Conservation (phyloP, 805 yeast species). For the Tetrapisispora arboricola region DNA sequence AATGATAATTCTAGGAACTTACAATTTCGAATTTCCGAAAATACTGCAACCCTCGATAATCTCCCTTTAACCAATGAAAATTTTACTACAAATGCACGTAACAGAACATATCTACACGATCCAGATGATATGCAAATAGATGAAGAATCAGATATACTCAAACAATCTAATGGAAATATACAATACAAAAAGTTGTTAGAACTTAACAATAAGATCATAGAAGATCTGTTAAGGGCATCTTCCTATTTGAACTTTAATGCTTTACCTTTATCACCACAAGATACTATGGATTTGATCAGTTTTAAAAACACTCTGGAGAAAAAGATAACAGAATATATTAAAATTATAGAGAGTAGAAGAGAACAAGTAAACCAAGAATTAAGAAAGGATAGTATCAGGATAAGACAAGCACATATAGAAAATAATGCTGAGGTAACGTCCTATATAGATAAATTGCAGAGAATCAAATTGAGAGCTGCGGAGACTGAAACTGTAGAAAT, state of each 20-base stretch:
- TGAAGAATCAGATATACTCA: background rate
- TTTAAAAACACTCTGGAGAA: slow-evolving; percentile 18
- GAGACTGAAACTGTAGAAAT: slow-evolving; percentile 26
- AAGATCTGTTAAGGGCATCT: background rate
- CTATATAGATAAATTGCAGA: slow-evolving; percentile 20
- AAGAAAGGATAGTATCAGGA: slow-evolving; percentile 15
- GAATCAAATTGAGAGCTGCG: slow-evolving; percentile 24
- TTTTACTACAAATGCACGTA: background rate
- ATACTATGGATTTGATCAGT: slow-evolving; percentile 11
- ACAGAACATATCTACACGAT: background rate
- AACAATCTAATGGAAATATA: background rate
- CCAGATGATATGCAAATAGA: background rate
- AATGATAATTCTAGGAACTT: background rate
- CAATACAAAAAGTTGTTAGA: background rate
- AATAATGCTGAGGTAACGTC: slow-evolving; percentile 14
- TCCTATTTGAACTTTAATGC: background rate
- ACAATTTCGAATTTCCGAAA: background rate
- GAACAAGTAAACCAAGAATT: slow-evolving; percentile 17
- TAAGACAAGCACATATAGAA: slow-evolving; percentile 11
- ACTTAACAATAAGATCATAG: slow-evolving; percentile 1
- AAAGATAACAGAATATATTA: slow-evolving; percentile 19
- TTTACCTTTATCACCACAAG: slow-evolving; percentile 7
- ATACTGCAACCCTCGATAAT: background rate
- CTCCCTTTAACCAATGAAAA: background rate
- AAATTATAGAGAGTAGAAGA: slow-evolving; percentile 20